Evolutionary conservation across 805 yeast genomes (phyloP), one percentile per base, ranked within the genome.

Genomic region (Millerozyma miso): DNA sequence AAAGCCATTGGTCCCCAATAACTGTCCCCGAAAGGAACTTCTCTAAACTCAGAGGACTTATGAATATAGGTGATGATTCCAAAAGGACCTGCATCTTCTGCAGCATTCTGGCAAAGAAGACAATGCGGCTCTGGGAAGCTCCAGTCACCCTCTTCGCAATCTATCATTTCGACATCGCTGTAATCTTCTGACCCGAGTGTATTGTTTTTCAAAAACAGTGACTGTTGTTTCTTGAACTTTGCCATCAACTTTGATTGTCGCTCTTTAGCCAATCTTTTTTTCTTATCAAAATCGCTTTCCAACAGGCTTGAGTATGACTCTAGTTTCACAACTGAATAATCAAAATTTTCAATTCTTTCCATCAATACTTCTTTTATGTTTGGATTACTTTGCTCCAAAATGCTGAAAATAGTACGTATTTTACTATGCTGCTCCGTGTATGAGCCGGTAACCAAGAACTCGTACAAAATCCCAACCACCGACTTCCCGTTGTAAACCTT

Each of bases 51-150:
- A 3, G 85, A 75, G 1, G 84, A 69, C 34, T 75, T 75, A 0
- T 80, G 65, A 19, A 84, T 66, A 53, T 78, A 77, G 6, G 85
- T 76, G 39, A 86, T 77, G n/a, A 84, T 73, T 0, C 96, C 96
- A 61, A 83, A 86, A 0, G 86, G 77, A 3, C 84, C 86, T 17
- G 76, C 76, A 16, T 77, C 76, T 16, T 72, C 73, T 1, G 81
- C 74, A 0, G 88, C 82, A 79, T 85, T 85, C 51, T 88, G 89
- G 59, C 96, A 88, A 13, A 88, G 65, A 32, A 88, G 81, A 58
- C 96, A 88, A 48, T 80, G 85, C 23, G 80, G 80, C 23, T 79
- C 80, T 0, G 95, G 93, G 52, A 77, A 87, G 31, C 65, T 67
- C 91, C 90, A 85, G 1, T 73, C 68, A 2, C 35, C 33, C 4